Percentiles rank a stretch among this genome's conserved stretches.
Conservation (phyloP, 2,329 filamentous ascomycete species). For the Trichothecium roseum region DNA sequence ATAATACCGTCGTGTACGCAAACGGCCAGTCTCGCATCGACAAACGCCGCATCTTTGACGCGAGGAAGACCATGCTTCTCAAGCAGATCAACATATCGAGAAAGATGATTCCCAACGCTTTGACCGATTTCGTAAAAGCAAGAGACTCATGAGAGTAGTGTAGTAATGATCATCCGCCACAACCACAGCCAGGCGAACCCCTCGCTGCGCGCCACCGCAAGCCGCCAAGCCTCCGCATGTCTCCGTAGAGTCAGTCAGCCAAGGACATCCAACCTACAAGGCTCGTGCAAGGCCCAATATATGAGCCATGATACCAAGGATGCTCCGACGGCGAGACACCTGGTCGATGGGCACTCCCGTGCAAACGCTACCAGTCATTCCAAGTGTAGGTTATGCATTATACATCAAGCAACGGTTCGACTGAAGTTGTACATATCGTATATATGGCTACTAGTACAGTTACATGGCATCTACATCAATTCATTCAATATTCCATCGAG, state of each 20-base stretch:
- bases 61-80: constrained; percentile 52
- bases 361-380: too few species aligned
- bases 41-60: constrained; percentile 48
- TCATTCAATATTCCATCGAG: constrained; percentile 29
- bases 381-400: too few species aligned
- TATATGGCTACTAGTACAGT: too few species aligned
- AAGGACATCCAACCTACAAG: too few species aligned
- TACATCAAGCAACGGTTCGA: too few species aligned
- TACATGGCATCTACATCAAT: too few species aligned
- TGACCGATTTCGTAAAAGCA: neutral
- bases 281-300: too few species aligned
- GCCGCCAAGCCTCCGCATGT: neutral
- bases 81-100: constrained; percentile 59
- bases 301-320: too few species aligned
- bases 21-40: constrained; percentile 49
- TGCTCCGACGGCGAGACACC: too few species aligned
- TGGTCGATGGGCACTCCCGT: too few species aligned
- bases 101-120: constrained; percentile 50
- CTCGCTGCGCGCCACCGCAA: neutral
- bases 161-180: neutral
- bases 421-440: too few species aligned
- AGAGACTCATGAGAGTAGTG: neutral
- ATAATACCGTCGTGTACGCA: constrained; percentile 61
- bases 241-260: too few species aligned
- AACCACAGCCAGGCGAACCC: neutral